A percentile compares a stretch with the other conserved stretches of the same genome.
Conservation (phyloP, 208 protist species). For the Trypanosoma vivax region DNA sequence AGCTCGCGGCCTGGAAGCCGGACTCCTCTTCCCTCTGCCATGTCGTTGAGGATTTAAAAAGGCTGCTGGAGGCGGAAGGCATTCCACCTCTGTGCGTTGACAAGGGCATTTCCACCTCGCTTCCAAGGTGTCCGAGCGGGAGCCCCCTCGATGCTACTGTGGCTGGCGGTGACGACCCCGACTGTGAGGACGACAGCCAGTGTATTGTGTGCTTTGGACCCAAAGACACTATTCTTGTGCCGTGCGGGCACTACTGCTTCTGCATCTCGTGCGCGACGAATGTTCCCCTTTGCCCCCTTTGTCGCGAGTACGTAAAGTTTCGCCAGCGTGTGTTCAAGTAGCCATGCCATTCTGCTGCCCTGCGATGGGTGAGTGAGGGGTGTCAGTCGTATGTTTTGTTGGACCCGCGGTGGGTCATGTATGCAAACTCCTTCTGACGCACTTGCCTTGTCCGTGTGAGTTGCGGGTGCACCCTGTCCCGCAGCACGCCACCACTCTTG, state of each 20-base stretch:
- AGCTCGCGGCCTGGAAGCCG: slow-evolving; percentile 46
- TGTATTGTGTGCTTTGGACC: slow-evolving; percentile 40
- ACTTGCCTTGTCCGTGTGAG: too few relatives aligned
- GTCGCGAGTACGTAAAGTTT: slow-evolving; percentile 35
- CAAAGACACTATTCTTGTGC: slow-evolving; percentile 44
- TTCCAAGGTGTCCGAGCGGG: not conserved
- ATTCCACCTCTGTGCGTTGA: slow-evolving; percentile 43
- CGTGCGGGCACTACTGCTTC: slow-evolving; percentile 51
- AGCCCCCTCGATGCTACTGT: not conserved
- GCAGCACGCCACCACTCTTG: too few relatives aligned
- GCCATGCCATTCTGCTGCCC: too few relatives aligned
- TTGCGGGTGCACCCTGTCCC: too few relatives aligned
- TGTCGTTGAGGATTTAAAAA: slow-evolving; percentile 21
- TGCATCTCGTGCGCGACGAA: slow-evolving; percentile 41
- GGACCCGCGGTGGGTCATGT: too few relatives aligned
- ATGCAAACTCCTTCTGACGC: too few relatives aligned
- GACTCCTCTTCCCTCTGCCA: slow-evolving; percentile 25
- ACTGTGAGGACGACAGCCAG: not conserved
- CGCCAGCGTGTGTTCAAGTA: slow-evolving; percentile 21
- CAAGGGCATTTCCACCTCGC: slow-evolving; percentile 5
- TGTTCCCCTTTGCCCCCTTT: slow-evolving; percentile 41
- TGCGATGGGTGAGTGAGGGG: too few relatives aligned
- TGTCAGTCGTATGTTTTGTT: too few relatives aligned
- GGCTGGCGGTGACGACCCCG: not conserved
- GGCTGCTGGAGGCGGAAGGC: slow-evolving; percentile 23